These are phyloP conservation scores for Cornus kousa DNA, from an alignment of 148 eudicot species.

Conservation along the genomic window DNA sequence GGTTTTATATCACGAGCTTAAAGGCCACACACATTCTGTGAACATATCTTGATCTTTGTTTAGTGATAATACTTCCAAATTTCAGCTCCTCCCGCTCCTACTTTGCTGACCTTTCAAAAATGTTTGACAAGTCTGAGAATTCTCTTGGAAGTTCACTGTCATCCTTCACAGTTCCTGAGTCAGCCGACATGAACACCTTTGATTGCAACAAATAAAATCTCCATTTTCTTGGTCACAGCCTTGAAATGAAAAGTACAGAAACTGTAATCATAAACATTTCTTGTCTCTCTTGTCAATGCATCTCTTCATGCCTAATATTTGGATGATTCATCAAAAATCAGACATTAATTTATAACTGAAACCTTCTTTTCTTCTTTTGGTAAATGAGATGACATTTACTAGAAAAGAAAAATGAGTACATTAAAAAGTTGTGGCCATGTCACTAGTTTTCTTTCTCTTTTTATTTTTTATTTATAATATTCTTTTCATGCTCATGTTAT, in stretches of 20 bases:
- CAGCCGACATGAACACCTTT: neutral
- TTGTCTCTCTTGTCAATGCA: neutral
- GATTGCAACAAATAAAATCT: neutral
- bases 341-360: neutral
- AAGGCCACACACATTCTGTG: neutral
- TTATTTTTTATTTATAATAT: neutral
- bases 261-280: neutral
- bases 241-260: neutral
- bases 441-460: neutral
- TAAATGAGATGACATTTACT: neutral
- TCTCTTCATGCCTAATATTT: neutral
- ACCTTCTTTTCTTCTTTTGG: neutral
- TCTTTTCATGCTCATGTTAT: neutral
- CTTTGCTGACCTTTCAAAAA: conserved; percentile 1
- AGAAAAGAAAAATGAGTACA: neutral
- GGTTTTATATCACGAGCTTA: neutral
- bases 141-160: neutral
- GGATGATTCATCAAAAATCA: neutral
- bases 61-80: neutral
- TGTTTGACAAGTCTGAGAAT: conserved; percentile 4
- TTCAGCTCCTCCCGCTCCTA: neutral
- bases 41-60: neutral
- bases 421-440: neutral
- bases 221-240: neutral
- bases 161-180: neutral